Base-by-base conservation (phyloP, 164 flowering plant genomes). In the Piper betle region DNA sequence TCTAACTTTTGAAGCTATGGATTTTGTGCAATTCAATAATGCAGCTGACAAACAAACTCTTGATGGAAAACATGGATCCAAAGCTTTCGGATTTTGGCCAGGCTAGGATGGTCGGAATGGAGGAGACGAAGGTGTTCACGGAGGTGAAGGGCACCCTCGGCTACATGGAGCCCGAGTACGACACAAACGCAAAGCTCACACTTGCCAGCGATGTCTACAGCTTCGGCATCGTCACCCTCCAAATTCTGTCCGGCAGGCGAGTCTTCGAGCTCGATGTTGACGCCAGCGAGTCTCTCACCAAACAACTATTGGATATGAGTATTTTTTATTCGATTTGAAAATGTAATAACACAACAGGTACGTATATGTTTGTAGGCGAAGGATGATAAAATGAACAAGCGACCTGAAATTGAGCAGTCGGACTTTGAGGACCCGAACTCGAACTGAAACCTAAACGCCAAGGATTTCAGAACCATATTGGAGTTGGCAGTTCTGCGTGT, bases 1-100 rank as follows among this genome's bases (percentile, higher is more conserved):
- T n/a, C n/a, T n/a, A n/a, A n/a, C n/a, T n/a, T n/a, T n/a, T n/a
- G n/a, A n/a, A n/a, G n/a, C n/a, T n/a, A n/a, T n/a, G n/a, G n/a
- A n/a, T n/a, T n/a, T n/a, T n/a, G n/a, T n/a, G n/a, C n/a, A n/a
- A n/a, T n/a, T n/a, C 19, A 20, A 7, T 53, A 2, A 59, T 37
- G 62, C 66, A 86, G 94, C 90, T 87, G 54, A 83, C 94, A 40
- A 87, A 84, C 70, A 87, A 84, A 39, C 80, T 87, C 11, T 69
- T 87, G 64, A 82, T 79, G 40, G 85, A 80, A 53, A 62, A 73
- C 15, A 66, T 84, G 81, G 80, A 81, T 2, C 71, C 94, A 0
- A 87, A 84, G 75, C 85, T 87, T 12, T 81, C 90, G 2, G 90
- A 87, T 80, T 87, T 87, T 65, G 94, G 94, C 56, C 72, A 84